Conservation (phyloP, 805 yeast species). For the Starmerella stigmatis region DNA sequence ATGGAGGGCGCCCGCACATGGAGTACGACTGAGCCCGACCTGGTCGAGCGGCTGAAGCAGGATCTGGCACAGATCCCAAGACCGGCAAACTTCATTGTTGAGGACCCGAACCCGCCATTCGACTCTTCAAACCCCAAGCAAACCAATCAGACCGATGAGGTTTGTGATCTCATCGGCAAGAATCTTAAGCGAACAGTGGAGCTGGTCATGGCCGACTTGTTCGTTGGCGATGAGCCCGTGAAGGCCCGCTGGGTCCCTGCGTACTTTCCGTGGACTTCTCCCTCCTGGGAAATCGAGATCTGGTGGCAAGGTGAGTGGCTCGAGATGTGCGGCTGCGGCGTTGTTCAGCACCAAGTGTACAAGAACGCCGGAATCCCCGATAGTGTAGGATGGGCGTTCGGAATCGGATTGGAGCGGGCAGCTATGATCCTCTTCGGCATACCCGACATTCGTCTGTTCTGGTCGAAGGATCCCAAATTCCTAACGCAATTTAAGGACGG, state of each 20-base stretch:
- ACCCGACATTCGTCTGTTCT: constrained; percentile 87
- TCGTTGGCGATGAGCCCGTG: constrained; percentile 62
- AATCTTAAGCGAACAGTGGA: constrained; percentile 85
- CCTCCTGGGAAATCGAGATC: constrained; percentile 96
- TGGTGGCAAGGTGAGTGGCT: constrained; percentile 99
- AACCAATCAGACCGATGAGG: constrained; percentile 55
- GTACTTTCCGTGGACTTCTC: constrained; percentile 96
- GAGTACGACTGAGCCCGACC: constrained; percentile 41
- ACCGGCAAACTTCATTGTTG: constrained; percentile 54
- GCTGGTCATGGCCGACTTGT: constrained; percentile 68
- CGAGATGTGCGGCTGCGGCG: constrained; percentile 93
- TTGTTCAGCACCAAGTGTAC: constrained; percentile 69
- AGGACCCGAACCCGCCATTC: constrained; percentile 55
- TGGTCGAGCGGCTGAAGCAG: constrained; percentile 38
- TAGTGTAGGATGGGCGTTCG: constrained; percentile 93
- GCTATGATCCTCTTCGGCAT: constrained; percentile 94
- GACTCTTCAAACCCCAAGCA: constrained; percentile 67
- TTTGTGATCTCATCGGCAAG: constrained; percentile 55
- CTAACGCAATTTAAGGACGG: constrained; percentile 57
- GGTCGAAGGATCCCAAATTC: constrained; percentile 79
- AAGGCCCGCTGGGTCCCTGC: constrained; percentile 91
- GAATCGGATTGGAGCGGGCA: constrained; percentile 85
- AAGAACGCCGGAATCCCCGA: constrained; percentile 53
- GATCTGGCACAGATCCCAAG: constrained; percentile 61
- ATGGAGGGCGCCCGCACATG: constrained; percentile 93